Conservation (phyloP, 495 filamentous ascomycete genomes). For the Penicillium bialowiezense region DNA sequence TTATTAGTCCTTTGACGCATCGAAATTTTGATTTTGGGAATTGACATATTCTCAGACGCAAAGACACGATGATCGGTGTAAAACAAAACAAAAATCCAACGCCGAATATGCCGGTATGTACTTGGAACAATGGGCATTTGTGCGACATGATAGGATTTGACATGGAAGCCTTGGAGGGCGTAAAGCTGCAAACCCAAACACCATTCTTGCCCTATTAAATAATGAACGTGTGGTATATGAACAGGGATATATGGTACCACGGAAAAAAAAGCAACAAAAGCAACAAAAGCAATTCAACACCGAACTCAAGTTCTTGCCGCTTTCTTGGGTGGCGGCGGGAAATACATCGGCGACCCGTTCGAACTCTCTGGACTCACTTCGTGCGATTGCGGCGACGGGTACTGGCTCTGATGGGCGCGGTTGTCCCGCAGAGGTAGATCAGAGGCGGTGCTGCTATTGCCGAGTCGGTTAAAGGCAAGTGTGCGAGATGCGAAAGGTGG, state of each 20-base stretch:
- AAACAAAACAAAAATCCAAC: slow-evolving; percentile 5
- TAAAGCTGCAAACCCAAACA: slow-evolving; percentile 1
- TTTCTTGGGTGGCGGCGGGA: slow-evolving; percentile 46
- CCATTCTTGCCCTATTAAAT: neutral
- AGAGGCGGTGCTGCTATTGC: slow-evolving; percentile 19
- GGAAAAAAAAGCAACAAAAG: slow-evolving; percentile 9
- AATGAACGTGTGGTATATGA: slow-evolving; percentile 12
- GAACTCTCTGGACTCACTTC: slow-evolving; percentile 16
- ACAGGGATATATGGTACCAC: slow-evolving; percentile 23
- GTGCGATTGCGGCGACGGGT: slow-evolving; percentile 20
- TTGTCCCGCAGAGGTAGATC: slow-evolving; percentile 45
- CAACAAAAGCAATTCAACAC: neutral
- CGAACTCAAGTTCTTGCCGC: slow-evolving; percentile 25
- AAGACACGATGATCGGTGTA: neutral
- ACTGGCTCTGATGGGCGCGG: slow-evolving; percentile 18
- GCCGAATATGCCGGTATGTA: slow-evolving; percentile 12
- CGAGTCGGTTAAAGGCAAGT: slow-evolving; percentile 41
- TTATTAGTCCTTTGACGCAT: neutral
- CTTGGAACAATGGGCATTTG: neutral
- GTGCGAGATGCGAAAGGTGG: slow-evolving; percentile 42
- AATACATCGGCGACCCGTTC: slow-evolving; percentile 32
- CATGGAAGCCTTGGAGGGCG: neutral
- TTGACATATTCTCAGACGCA: slow-evolving; percentile 4
- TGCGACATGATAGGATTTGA: neutral
- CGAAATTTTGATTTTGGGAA: slow-evolving; percentile 4